Conservation (phyloP, 768 basidiomycete genomes). For the Guyanaporus albipodus region DNA sequence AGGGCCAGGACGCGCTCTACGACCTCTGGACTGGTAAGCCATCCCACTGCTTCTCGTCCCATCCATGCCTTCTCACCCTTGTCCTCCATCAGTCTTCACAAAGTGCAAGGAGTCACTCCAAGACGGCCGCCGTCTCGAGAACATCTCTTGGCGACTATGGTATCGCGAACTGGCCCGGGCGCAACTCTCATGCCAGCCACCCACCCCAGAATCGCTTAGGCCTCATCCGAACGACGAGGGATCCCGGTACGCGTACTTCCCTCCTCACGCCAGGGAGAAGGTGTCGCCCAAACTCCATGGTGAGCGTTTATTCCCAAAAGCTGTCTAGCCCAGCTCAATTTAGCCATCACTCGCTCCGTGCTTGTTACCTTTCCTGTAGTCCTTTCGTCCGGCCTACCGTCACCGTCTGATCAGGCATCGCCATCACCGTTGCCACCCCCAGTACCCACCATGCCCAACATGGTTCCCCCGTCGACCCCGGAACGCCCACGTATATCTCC, state of each 20-base stretch:
- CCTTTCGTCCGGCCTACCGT: slow-evolving; percentile 23
- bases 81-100: slow-evolving; percentile 59
- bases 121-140: slow-evolving; percentile 80
- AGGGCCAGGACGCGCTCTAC: slow-evolving; percentile 62
- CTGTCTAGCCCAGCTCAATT: slow-evolving; percentile 11
- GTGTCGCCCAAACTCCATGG: slow-evolving; percentile 9
- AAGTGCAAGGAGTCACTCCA: slow-evolving; percentile 77
- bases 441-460: slow-evolving; percentile 6
- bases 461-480: slow-evolving; percentile 25
- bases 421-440: slow-evolving; percentile 27
- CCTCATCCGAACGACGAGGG: slow-evolving; percentile 20
- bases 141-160: slow-evolving; percentile 86
- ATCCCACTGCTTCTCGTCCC: neutral
- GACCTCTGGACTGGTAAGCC: slow-evolving; percentile 64
- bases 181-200: slow-evolving; percentile 25
- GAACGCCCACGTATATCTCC: slow-evolving; percentile 28
- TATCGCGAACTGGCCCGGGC: slow-evolving; percentile 54
- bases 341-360: slow-evolving; percentile 9
- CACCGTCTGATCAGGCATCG: slow-evolving; percentile 28
- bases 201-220: slow-evolving; percentile 25
- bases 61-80: slow-evolving; percentile 8
- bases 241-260: slow-evolving; percentile 25
- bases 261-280: slow-evolving; percentile 19
- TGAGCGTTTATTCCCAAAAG: slow-evolving; percentile 15
- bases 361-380: slow-evolving; percentile 22